Percentiles rank a stretch among this genome's conserved stretches.
phyloP scores from a whole-genome alignment of 2,329 filamentous ascomycete genomes.

The Trichoderma cornu-damae region DNA sequence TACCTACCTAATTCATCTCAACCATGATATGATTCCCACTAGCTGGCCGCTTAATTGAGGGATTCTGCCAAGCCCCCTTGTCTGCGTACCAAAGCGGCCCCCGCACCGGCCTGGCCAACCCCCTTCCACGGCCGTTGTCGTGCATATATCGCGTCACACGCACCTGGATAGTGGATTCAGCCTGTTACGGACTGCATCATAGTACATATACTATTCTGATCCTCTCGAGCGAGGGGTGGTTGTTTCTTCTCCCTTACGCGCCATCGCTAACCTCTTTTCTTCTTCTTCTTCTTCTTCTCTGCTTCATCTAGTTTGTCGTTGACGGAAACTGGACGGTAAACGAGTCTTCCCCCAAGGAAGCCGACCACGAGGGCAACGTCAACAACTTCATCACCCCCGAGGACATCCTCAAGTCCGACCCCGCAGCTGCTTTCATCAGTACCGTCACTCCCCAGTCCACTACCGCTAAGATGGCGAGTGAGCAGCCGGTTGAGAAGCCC shows the following conservation, averaged over 20 bases:
- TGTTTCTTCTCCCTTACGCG: not conserved
- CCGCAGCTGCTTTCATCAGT: constrained; percentile 53
- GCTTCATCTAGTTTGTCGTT: constrained; percentile 72
- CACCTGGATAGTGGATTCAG: constrained; percentile 14
- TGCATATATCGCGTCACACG: constrained; percentile 20
- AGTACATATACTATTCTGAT: constrained; percentile 11
- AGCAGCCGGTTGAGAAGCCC: constrained; percentile 30
- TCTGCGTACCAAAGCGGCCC: constrained; percentile 12
- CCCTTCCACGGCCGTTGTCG: constrained; percentile 15
- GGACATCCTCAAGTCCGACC: constrained; percentile 52
- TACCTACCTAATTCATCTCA: constrained; percentile 10
- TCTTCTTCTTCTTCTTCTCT: constrained; percentile 17
- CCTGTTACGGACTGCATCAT: constrained; percentile 17
- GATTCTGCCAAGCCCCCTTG: constrained; percentile 5
- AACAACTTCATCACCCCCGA: constrained; percentile 87
- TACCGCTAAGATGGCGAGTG: constrained; percentile 60
- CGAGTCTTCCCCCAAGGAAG: constrained; percentile 72
- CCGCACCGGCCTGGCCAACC: constrained; percentile 18
- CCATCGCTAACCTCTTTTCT: constrained; percentile 19
- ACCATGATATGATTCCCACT: constrained; percentile 5
- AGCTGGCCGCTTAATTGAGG: constrained; percentile 10
- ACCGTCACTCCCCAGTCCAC: constrained; percentile 65
- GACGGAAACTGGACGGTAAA: constrained; percentile 88
- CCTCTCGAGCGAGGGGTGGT: not conserved
- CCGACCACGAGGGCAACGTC: constrained; percentile 75